phyloP scores from a whole-genome alignment of 768 basidiomycete genomes.

The Lentinula sp. region DNA sequence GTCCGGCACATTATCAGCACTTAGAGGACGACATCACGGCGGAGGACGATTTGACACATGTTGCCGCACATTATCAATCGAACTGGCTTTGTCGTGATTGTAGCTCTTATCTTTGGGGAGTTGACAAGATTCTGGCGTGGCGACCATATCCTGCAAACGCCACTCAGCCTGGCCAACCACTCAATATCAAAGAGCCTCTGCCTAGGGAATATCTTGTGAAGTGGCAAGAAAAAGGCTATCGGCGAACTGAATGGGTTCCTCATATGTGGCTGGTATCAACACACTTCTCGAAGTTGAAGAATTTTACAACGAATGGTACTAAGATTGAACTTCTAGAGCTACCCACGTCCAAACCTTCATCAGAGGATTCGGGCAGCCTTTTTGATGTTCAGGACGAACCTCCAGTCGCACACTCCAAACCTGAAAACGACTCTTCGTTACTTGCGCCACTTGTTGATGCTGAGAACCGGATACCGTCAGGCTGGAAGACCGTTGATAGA shows the following conservation, averaged over 20 bases:
- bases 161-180: constrained; percentile 42
- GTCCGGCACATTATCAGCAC: constrained; percentile 78
- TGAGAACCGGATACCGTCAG: constrained; percentile 61
- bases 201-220: constrained; percentile 95
- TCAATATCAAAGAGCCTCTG: constrained; percentile 51
- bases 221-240: constrained; percentile 76
- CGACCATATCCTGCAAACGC: constrained; percentile 69
- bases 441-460: constrained; percentile 55
- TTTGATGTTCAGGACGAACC: constrained; percentile 30
- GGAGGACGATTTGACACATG: constrained; percentile 26
- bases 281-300: constrained; percentile 60
- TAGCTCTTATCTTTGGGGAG: constrained; percentile 54
- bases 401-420: constrained; percentile 18
- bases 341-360: constrained; percentile 27
- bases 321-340: constrained; percentile 59
- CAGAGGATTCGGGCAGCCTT: constrained; percentile 34
- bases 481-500: constrained; percentile 92
- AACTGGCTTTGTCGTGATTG: constrained; percentile 79
- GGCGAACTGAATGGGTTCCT: constrained; percentile 80
- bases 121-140: constrained; percentile 92
- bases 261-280: constrained; percentile 84
- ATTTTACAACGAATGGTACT: constrained; percentile 68
- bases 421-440: constrained; percentile 12
- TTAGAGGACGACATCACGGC: constrained; percentile 35
- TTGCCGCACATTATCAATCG: constrained; percentile 59